Conservation (phyloP, 345 rosid species). For the Populus davidiana region DNA sequence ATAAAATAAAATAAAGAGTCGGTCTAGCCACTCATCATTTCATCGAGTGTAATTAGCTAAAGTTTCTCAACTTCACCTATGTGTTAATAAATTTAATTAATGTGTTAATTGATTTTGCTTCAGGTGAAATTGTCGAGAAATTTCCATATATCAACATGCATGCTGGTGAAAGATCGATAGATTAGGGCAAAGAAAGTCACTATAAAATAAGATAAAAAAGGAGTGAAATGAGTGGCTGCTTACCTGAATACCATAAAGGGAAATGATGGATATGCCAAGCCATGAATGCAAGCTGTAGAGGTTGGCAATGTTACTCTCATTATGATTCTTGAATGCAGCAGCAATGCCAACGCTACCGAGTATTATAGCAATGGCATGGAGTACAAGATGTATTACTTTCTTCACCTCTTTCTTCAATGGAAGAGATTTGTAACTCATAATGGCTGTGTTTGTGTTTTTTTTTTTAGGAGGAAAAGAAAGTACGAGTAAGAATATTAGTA, state of each 20-base stretch:
- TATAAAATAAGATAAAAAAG: neutral
- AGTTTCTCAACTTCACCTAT: too few relatives aligned
- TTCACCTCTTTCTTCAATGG: constrained; percentile 66
- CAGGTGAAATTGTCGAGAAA: too few relatives aligned
- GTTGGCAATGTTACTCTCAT: constrained; percentile 68
- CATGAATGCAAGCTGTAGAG: constrained; percentile 97
- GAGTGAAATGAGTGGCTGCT: neutral
- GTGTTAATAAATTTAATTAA: too few relatives aligned
- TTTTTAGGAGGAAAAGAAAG: neutral
- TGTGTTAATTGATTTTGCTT: too few relatives aligned
- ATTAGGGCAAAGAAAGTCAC: neutral
- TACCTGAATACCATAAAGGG: constrained; percentile 89
- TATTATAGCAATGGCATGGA: constrained; percentile 76
- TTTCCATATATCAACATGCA: too few relatives aligned
- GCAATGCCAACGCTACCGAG: constrained; percentile 73
- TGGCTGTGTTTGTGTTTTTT: constrained; percentile 44
- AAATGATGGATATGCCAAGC: constrained; percentile 76
- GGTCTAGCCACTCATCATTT: too few relatives aligned
- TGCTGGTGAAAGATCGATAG: too few relatives aligned
- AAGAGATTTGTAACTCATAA: constrained; percentile 71
- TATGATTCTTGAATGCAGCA: constrained; percentile 86
- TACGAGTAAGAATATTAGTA: neutral
- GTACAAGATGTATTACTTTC: constrained; percentile 72
- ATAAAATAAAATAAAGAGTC: neutral
- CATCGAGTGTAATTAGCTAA: too few relatives aligned